Base-by-base conservation (phyloP, 164 flowering plant genomes). In the Macadamia tetraphylla region DNA sequence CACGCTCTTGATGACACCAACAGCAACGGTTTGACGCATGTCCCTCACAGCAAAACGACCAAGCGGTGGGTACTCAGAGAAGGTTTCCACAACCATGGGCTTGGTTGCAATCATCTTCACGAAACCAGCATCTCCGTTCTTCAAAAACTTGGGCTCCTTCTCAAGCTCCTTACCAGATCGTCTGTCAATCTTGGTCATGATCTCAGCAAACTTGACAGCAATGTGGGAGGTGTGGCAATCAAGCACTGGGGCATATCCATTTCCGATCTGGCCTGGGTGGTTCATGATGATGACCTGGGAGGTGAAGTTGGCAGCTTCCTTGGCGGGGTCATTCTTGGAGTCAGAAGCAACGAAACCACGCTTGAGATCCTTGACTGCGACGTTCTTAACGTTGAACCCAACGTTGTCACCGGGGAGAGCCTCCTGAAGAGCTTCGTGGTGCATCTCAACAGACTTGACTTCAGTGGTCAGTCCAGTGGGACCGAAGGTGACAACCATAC, bases 31-130 rank as follows among this genome's bases (percentile, higher is more conserved):
- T 69, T 87, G 89, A 1, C 89, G 70, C 89, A 87, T 87, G 81
- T 87, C 91, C 68, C 91, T 73, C 59, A 87, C 91, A 13, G 91
- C 91, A 77, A 87, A 87, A 43, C 91, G 83, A 15, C 91, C 91
- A 23, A 87, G 86, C 0, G 92, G 92, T 0, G 92, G 92, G 64
- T 87, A 87, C 70, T 68, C 81, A 0, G 91, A 76, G 78, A 87
- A 87, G 29, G 91, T 87, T 82, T 87, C 91, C 23, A 87, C 91
- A 4, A 87, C 91, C 89, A 85, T 85, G 66, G 91, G 89, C 84
- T 86, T 86, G 80, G 87, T 83, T 11, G 90, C 88, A 79, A 81
- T 70, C 90, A 86, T 86, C 86, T 86, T 86, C 51, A 87, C 82
- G 9, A 87, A 46, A 13, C 88, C 88, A 1, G 87, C 86, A 75